A percentile compares a stretch with the other conserved stretches of the same genome.
Conservation (phyloP, 1,284 basidiomycete genomes). For the Fomitopsis pinicola region DNA sequence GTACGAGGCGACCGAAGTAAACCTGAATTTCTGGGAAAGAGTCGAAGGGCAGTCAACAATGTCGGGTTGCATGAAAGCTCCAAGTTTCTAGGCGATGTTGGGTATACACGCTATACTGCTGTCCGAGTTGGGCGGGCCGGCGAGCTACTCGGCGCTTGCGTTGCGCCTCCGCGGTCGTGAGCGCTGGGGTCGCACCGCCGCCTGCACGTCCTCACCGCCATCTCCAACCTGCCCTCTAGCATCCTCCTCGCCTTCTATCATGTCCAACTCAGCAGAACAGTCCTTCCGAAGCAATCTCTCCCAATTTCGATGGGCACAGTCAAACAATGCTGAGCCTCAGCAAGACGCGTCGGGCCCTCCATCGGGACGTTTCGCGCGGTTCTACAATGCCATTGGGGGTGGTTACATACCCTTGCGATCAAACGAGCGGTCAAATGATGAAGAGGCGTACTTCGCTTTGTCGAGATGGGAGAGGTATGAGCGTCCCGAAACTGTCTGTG, state of each 20-base stretch:
- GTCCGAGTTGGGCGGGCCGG: not conserved
- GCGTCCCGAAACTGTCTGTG: constrained; percentile 2
- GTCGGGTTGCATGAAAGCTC: too few relatives aligned
- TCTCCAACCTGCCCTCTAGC: not conserved
- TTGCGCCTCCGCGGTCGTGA: not conserved
- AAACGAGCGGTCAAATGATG: constrained; percentile 83
- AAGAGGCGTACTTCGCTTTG: constrained; percentile 94
- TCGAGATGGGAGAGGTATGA: constrained; percentile 83
- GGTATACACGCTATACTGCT: too few relatives aligned
- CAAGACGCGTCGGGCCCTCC: constrained; percentile 31
- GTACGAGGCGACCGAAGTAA: too few relatives aligned
- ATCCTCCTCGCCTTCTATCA: not conserved
- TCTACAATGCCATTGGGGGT: constrained; percentile 72
- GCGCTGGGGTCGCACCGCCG: not conserved
- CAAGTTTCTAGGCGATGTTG: too few relatives aligned
- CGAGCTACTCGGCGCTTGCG: not conserved
- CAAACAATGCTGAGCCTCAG: constrained; percentile 69
- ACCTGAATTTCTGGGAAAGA: too few relatives aligned
- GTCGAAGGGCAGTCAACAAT: too few relatives aligned
- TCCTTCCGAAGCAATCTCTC: constrained; percentile 66
- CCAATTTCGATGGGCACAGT: constrained; percentile 84
- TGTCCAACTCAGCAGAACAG: constrained; percentile 48
- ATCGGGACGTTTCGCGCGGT: constrained; percentile 58
- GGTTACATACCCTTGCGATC: constrained; percentile 89
- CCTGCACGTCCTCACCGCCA: not conserved